Evolutionary conservation across 768 basidiomycete genomes (phyloP).

Genomic region (Xerocomellus chrysenteron): DNA sequence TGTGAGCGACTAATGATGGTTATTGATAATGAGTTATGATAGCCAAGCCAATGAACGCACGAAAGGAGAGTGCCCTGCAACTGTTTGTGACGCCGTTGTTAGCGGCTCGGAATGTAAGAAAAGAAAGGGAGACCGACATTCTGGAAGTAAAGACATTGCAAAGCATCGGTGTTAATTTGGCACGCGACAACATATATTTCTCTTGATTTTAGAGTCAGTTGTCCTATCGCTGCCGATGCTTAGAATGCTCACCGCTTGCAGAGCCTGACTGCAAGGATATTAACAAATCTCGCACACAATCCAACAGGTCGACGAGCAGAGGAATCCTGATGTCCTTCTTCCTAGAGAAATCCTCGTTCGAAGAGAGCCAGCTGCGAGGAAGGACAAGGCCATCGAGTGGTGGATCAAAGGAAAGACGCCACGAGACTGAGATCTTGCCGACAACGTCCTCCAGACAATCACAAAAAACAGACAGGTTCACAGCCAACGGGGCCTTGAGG

Average conservation of each 20-base stretch:
- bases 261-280: slow-evolving; percentile 29
- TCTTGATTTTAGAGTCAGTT: background rate
- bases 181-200: background rate
- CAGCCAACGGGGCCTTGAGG: slow-evolving; percentile 32
- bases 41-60: slow-evolving; percentile 34
- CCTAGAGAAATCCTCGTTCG: slow-evolving; percentile 11
- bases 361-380: slow-evolving; percentile 52
- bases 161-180: slow-evolving; percentile 10
- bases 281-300: slow-evolving; percentile 24
- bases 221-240: background rate
- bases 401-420: slow-evolving; percentile 17
- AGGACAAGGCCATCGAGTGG: slow-evolving; percentile 48
- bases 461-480: slow-evolving; percentile 50
- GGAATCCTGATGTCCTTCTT: slow-evolving; percentile 10
- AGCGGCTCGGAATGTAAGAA: background rate
- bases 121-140: slow-evolving; percentile 37
- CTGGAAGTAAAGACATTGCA: slow-evolving; percentile 45
- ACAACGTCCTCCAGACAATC: slow-evolving; percentile 51
- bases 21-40: background rate
- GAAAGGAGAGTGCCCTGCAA: slow-evolving; percentile 45
- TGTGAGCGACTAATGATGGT: slow-evolving; percentile 22
- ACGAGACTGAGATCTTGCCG: slow-evolving; percentile 39
- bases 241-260: slow-evolving; percentile 22
- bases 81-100: slow-evolving; percentile 27
- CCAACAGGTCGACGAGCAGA: slow-evolving; percentile 10